phyloP scores from a whole-genome alignment of 2,329 filamentous ascomycete species.

The Myrmaecium sp. region DNA sequence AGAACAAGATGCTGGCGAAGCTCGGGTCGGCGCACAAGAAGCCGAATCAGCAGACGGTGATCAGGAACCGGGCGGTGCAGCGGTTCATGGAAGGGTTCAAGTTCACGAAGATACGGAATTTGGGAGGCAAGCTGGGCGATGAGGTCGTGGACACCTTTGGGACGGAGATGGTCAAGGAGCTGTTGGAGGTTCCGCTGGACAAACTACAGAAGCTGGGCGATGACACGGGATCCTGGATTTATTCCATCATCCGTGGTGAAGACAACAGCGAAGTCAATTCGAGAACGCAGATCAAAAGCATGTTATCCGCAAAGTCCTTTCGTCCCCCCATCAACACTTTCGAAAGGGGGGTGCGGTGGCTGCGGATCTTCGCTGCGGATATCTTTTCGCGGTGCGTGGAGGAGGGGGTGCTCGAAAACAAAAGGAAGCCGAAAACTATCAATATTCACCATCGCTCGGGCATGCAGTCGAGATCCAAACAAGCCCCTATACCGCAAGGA shows the following conservation, averaged over 20 bases:
- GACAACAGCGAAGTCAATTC: constrained; percentile 81
- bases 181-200: constrained; percentile 55
- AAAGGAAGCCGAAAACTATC: constrained; percentile 68
- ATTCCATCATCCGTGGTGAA: constrained; percentile 68
- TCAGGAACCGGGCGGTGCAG: constrained; percentile 66
- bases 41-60: constrained; percentile 85
- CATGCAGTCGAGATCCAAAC: constrained; percentile 56
- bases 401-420: constrained; percentile 78
- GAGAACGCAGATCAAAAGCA: constrained; percentile 86
- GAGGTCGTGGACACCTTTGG: constrained; percentile 67
- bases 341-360: constrained; percentile 70
- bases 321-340: constrained; percentile 61
- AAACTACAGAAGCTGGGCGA: constrained; percentile 65
- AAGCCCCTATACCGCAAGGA: constrained; percentile 59
- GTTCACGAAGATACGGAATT: constrained; percentile 83
- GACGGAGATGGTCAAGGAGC: constrained; percentile 61
- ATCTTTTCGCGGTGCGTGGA: constrained; percentile 81
- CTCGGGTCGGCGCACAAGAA: constrained; percentile 84
- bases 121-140: constrained; percentile 90
- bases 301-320: constrained; percentile 94
- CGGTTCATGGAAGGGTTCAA: constrained; percentile 73
- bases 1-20: constrained; percentile 92
- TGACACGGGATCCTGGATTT: constrained; percentile 72
- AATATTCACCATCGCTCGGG: constrained; percentile 68
- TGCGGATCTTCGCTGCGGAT: constrained; percentile 80